A percentile compares a stretch with the other conserved stretches of the same genome.
phyloP scores from a whole-genome alignment of 2,329 filamentous ascomycete species.

The Polytolypa hystricis region DNA sequence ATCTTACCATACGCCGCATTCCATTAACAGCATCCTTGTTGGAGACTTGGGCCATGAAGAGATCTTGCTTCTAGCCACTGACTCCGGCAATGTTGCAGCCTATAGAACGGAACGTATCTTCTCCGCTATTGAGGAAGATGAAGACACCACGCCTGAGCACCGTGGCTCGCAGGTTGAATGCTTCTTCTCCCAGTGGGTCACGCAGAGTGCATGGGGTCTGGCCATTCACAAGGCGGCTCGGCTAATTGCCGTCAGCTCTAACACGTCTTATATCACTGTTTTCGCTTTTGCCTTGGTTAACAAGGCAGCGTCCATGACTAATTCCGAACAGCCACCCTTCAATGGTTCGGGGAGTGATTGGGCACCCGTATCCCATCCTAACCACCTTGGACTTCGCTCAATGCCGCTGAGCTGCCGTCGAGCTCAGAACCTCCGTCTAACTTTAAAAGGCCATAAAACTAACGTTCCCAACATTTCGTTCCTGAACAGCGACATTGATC shows the following conservation, averaged over 20 bases:
- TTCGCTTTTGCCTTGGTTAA: constrained; percentile 48
- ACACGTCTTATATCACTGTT: constrained; percentile 50
- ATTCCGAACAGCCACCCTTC: constrained; percentile 10
- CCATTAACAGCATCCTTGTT: constrained; percentile 57
- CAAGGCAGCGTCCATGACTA: constrained; percentile 13
- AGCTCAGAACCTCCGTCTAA: constrained; percentile 32
- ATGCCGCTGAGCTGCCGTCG: constrained; percentile 24
- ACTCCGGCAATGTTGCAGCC: constrained; percentile 64
- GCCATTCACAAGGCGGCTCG: constrained; percentile 72
- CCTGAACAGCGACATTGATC: constrained; percentile 46
- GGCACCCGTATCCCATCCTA: constrained; percentile 19
- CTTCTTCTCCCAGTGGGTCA: constrained; percentile 69
- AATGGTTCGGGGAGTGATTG: constrained; percentile 19
- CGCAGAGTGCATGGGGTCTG: constrained; percentile 75
- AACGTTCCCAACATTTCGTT: constrained; percentile 52
- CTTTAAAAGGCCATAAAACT: constrained; percentile 30
- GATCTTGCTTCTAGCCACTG: constrained; percentile 55
- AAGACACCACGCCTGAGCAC: constrained; percentile 6
- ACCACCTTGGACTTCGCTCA: constrained; percentile 18
- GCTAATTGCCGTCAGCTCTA: constrained; percentile 75
- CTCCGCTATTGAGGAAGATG: constrained; percentile 32
- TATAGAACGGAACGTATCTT: constrained; percentile 51
- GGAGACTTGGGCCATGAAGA: constrained; percentile 60
- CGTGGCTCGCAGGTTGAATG: constrained; percentile 24
- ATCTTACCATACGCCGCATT: constrained; percentile 43